These are phyloP conservation scores for Cucumis melo DNA, from an alignment of 306 rosid genomes.

Conservation along the genomic window DNA sequence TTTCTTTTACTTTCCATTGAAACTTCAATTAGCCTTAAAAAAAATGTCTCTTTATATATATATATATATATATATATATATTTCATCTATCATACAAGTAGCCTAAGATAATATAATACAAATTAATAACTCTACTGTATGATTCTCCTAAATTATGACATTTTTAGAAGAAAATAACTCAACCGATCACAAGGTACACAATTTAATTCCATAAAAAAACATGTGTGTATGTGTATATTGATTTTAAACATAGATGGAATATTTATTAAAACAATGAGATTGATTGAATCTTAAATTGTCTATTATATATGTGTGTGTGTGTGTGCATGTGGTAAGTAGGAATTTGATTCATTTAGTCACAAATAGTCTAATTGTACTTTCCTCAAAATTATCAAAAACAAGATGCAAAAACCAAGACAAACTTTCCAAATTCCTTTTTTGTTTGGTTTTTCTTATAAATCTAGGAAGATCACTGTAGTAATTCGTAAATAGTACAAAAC, in stretches of 20 bases:
- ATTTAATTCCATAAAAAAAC: too few species aligned
- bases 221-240: too few species aligned
- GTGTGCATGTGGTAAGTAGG: neutral
- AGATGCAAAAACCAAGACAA: neutral
- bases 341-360: neutral
- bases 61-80: too few species aligned
- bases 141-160: too few species aligned
- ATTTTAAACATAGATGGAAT: neutral
- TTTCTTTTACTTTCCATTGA: too few species aligned
- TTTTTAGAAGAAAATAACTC: too few species aligned
- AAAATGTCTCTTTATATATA: too few species aligned
- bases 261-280: neutral
- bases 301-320: neutral
- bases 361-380: neutral
- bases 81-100: too few species aligned
- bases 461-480: neutral
- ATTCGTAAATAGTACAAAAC: neutral
- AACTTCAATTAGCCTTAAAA: too few species aligned
- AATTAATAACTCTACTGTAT: neutral
- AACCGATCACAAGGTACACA: neutral
- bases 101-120: neutral
- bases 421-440: neutral
- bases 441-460: neutral
- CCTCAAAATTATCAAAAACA: neutral
- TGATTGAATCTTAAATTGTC: neutral